Conservation (phyloP, 495 filamentous ascomycete genomes). For the Aspergillus bertholletiae region DNA sequence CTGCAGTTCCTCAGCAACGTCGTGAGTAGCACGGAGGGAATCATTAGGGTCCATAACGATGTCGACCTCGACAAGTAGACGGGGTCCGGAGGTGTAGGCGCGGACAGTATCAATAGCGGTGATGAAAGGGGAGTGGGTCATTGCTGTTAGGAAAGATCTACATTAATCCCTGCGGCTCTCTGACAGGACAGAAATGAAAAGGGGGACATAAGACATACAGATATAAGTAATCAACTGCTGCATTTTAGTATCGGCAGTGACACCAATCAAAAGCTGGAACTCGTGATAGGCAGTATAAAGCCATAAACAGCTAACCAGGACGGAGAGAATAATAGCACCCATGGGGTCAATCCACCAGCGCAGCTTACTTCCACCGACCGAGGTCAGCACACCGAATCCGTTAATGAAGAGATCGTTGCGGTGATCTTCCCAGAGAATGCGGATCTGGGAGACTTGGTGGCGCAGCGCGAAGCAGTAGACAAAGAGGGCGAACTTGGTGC, state of each 20-base stretch:
- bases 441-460: constrained; percentile 84
- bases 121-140: constrained; percentile 85
- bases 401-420: constrained; percentile 88
- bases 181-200: too few relatives aligned
- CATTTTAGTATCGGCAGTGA: constrained; percentile 78
- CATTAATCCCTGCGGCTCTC: too few relatives aligned
- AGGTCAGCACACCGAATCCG: constrained; percentile 86
- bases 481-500: constrained; percentile 80
- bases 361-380: constrained; percentile 80
- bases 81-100: constrained; percentile 85
- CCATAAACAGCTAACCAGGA: constrained; percentile 77
- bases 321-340: constrained; percentile 81
- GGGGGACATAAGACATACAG: constrained; percentile 45
- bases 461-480: constrained; percentile 89
- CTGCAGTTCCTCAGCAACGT: constrained; percentile 91
- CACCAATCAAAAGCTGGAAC: constrained; percentile 86
- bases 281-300: constrained; percentile 79
- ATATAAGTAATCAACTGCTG: constrained; percentile 96
- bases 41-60: constrained; percentile 74
- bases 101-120: constrained; percentile 89
- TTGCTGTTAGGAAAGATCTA: constrained; percentile 39
- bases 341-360: constrained; percentile 95
- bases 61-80: constrained; percentile 87
- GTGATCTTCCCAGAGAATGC: constrained; percentile 91
- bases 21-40: constrained; percentile 76